Conservation (phyloP, 768 basidiomycete genomes). For the Collybia sp. region DNA sequence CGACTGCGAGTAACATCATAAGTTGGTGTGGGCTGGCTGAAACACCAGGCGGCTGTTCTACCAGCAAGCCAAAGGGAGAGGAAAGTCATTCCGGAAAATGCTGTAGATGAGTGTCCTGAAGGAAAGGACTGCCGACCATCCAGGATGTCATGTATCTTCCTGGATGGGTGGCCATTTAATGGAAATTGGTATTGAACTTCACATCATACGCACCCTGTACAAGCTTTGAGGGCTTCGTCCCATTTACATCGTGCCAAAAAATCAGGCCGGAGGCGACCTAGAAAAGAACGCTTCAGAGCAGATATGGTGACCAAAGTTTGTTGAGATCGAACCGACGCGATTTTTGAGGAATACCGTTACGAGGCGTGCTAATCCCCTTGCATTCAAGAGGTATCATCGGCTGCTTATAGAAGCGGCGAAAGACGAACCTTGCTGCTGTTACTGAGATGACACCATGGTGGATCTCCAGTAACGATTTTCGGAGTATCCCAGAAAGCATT, state of each 20-base stretch:
- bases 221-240: conserved; percentile 39
- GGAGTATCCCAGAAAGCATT: conserved; percentile 28
- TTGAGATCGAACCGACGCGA: conserved; percentile 40
- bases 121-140: conserved; percentile 63
- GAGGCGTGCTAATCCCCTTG: conserved; percentile 37
- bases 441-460: conserved; percentile 58
- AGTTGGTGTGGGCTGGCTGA: conserved; percentile 29
- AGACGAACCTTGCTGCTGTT: conserved; percentile 31
- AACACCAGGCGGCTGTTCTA: conserved; percentile 59
- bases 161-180: conserved; percentile 10
- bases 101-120: conserved; percentile 66
- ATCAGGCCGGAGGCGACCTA: conserved; percentile 59
- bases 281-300: too few species aligned
- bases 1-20: conserved; percentile 39
- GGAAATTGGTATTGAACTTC: too few species aligned
- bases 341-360: conserved; percentile 53
- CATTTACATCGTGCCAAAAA: conserved; percentile 64
- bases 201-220: conserved; percentile 46
- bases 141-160: conserved; percentile 29
- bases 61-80: conserved; percentile 58
- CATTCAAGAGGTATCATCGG: conserved; percentile 3
- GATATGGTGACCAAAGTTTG: too few species aligned
- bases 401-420: neutral
- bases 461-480: conserved; percentile 42
- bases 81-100: conserved; percentile 62